Percentiles rank a stretch among this genome's conserved stretches.
Conservation (phyloP, 495 filamentous ascomycete genomes). For the Aspergillus coremiiformis region DNA sequence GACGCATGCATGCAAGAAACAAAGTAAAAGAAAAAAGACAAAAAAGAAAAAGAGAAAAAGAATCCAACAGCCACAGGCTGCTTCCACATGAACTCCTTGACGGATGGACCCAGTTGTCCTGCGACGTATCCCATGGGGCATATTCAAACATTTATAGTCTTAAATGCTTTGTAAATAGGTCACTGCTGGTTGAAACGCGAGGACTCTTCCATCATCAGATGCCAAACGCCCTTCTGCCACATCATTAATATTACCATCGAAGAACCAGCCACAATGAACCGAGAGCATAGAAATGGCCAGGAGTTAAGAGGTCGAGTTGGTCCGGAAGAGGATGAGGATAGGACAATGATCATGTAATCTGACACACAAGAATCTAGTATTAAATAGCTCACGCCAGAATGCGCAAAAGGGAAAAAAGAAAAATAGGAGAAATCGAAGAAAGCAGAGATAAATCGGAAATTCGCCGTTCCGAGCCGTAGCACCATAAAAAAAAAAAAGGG, state of each 20-base stretch:
- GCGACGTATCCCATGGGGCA: slow-evolving; percentile 8
- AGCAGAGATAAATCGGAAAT: slow-evolving; percentile 22
- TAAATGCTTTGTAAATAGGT: slow-evolving; percentile 15
- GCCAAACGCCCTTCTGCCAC: slow-evolving; percentile 15
- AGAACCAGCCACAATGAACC: slow-evolving; percentile 5
- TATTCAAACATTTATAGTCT: slow-evolving; percentile 18
- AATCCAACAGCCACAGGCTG: slow-evolving; percentile 12
- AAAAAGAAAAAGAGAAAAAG: not conserved
- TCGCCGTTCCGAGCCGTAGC: slow-evolving; percentile 42
- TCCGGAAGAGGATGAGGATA: slow-evolving; percentile 3
- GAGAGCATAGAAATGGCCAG: not conserved
- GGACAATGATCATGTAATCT: slow-evolving; percentile 20
- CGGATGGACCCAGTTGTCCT: slow-evolving; percentile 10
- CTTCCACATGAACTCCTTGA: slow-evolving; percentile 16
- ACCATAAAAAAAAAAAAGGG: slow-evolving; percentile 37
- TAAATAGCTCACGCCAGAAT: slow-evolving; percentile 34
- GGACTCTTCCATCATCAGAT: slow-evolving; percentile 12
- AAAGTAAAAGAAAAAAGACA: not conserved
- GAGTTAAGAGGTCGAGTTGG: not conserved
- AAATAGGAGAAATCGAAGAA: slow-evolving; percentile 20
- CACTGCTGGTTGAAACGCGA: slow-evolving; percentile 4
- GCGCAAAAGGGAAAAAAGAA: slow-evolving; percentile 17
- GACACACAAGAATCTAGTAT: slow-evolving; percentile 30
- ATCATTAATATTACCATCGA: slow-evolving; percentile 13
- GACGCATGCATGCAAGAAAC: not conserved